These are phyloP conservation scores for Nitzschia sp. DNA, from an alignment of 108 stramenopile species.

Conservation along the genomic window DNA sequence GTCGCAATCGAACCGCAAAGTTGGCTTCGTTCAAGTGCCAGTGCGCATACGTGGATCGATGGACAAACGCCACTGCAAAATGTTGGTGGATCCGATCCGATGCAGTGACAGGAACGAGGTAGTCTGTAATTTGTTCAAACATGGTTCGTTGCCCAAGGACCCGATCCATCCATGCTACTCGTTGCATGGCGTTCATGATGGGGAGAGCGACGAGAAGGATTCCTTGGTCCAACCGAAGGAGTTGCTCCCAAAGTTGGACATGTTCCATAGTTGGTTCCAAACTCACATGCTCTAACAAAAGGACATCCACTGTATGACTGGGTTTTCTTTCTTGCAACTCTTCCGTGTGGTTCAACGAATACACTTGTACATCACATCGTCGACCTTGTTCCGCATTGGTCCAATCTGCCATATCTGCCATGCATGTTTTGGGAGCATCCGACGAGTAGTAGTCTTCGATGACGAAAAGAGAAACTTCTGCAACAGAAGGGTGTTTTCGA, in stretches of 20 bases:
- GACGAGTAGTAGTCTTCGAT: no score
- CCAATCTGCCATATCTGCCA: no score
- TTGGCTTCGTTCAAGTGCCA: not conserved
- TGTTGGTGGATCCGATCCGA: not conserved
- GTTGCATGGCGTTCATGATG: not conserved
- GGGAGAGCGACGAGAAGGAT: not conserved
- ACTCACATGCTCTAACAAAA: not conserved
- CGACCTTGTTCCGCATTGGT: no score
- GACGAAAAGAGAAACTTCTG: no score
- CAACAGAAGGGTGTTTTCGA: not conserved
- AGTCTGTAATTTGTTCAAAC: not conserved
- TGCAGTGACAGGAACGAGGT: not conserved
- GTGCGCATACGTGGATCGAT: not conserved
- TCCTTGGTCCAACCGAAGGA: not conserved
- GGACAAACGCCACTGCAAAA: not conserved
- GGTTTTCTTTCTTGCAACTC: no score
- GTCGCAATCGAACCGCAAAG: not conserved
- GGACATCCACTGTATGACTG: no score
- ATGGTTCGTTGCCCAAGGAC: not conserved
- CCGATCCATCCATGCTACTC: not conserved
- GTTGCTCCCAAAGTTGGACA: not conserved
- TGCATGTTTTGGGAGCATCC: no score
- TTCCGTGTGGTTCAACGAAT: no score
- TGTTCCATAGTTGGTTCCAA: not conserved
- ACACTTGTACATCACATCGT: no score